These are phyloP conservation scores for Calonectria pteridis DNA, from an alignment of 2,329 filamentous ascomycete genomes.

Conservation along the genomic window DNA sequence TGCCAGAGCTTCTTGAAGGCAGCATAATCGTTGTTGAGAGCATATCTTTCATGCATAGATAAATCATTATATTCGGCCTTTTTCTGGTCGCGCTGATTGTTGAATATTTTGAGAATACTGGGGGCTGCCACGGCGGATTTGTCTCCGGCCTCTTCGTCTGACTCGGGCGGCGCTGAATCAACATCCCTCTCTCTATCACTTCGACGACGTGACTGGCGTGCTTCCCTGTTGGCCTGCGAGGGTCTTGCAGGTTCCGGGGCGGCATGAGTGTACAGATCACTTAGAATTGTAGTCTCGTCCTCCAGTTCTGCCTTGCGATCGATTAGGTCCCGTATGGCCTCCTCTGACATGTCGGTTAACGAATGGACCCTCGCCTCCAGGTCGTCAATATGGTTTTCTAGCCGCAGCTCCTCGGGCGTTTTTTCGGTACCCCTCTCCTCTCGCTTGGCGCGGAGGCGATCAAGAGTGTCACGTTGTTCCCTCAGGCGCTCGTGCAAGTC, in stretches of 20 bases:
- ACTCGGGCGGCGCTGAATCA: slow-evolving; percentile 8
- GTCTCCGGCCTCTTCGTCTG: slow-evolving; percentile 44
- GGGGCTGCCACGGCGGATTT: slow-evolving; percentile 36
- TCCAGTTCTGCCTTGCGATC: slow-evolving; percentile 64
- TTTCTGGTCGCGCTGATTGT: slow-evolving; percentile 52
- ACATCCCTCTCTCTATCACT: slow-evolving; percentile 28
- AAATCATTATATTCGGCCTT: slow-evolving; percentile 57
- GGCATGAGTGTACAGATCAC: slow-evolving; percentile 50
- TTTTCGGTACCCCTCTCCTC: slow-evolving; percentile 52
- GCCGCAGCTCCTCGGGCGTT: slow-evolving; percentile 51
- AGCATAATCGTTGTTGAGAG: slow-evolving; percentile 69
- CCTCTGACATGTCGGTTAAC: slow-evolving; percentile 61
- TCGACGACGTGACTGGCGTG: slow-evolving; percentile 20
- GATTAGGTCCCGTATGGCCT: slow-evolving; percentile 60
- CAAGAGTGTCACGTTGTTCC: slow-evolving; percentile 52
- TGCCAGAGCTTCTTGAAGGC: slow-evolving; percentile 71
- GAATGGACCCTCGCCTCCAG: slow-evolving; percentile 56
- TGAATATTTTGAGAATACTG: slow-evolving; percentile 50
- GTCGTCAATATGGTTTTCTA: slow-evolving; percentile 54
- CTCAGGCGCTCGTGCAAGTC: slow-evolving; percentile 63
- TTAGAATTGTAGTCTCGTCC: slow-evolving; percentile 59
- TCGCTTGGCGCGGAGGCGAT: slow-evolving; percentile 49
- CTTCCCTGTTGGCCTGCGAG: slow-evolving; percentile 9
- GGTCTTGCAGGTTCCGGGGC: slow-evolving; percentile 24
- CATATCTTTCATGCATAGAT: slow-evolving; percentile 62